Evolutionary conservation across 192 early-diverging fungal species (phyloP), one percentile per base, ranked within the genome.

Genomic region (Gorgonomyces haynaldii): DNA sequence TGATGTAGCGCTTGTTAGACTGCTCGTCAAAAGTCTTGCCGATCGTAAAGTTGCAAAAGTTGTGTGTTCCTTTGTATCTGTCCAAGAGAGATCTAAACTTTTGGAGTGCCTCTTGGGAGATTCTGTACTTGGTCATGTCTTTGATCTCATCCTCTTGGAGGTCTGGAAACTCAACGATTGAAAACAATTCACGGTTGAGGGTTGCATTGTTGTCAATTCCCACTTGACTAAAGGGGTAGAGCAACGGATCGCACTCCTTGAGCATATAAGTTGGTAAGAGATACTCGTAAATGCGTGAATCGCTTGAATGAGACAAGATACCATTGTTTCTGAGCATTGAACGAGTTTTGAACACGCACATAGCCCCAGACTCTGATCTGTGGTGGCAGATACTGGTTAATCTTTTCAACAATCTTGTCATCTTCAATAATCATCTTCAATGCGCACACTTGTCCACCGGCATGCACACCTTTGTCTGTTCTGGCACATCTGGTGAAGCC

Each of bases 381-480:
- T 16, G 74, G 79, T 0, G 94, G 90, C 32, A 99, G 59, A n/a
- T 68, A 26, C 6, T 54, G 48, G 64, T 99, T 99, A 60, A 97
- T 78, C 54, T 77, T 80, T 23, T 65, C 53, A 12, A 96, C 70
- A 13, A 93, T 62, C n/a, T n/a, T n/a, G 23, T 82, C 77, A 27
- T 82, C 74, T 40, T 85, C 83, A 4, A 83, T 60, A 41, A 86
- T 81, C 79, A 99, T 80, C 60, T 99, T 99, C 23, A 86, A 45
- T 3, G 91, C 91, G 7, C 89, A 78, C 1, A 99, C 84, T 42
- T 99, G 92, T 9, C 94, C 94, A 25, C 87, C 88, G 16, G 96
- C 92, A 57, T 97, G 94, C 3, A 99, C 96, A 22, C 96, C 96
- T 62, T 97, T 97, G 57, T 99, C 96, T 0, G 96, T 99, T 25